A percentile compares a stretch with the other conserved stretches of the same genome.
Evolutionary conservation across 768 basidiomycete genomes (phyloP).

Genomic region (Glaciozyma antarctica): DNA sequence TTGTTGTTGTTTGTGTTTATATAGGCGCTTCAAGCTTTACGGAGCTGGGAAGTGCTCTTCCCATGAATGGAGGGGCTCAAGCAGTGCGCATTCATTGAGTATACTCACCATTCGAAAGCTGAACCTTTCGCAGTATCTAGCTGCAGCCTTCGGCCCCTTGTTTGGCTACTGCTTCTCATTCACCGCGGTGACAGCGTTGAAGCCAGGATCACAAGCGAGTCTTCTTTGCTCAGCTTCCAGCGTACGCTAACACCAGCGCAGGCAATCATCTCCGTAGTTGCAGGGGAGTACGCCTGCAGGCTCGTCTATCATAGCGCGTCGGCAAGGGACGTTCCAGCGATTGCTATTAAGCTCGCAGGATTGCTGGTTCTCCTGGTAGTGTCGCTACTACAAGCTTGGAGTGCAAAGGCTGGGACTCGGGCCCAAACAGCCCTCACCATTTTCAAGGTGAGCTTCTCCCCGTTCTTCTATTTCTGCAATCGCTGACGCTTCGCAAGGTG

Average conservation of each 20-base stretch:
- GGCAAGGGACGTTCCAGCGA: slow-evolving; percentile 57
- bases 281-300: slow-evolving; percentile 57
- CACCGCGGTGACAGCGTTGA: slow-evolving; percentile 84
- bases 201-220: slow-evolving; percentile 25
- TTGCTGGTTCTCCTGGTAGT: slow-evolving; percentile 60
- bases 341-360: slow-evolving; percentile 85
- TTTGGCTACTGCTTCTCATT: slow-evolving; percentile 83
- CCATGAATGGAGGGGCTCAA: slow-evolving; percentile 50
- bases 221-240: slow-evolving; percentile 9
- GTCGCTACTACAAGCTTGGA: slow-evolving; percentile 65
- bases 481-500: slow-evolving; percentile 23
- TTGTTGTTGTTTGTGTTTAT: slow-evolving; percentile 26
- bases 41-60: slow-evolving; percentile 63
- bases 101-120: neutral
- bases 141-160: slow-evolving; percentile 30
- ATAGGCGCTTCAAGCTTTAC: slow-evolving; percentile 19
- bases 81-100: slow-evolving; percentile 61
- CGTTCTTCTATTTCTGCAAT: slow-evolving; percentile 5
- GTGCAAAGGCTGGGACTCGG: slow-evolving; percentile 65
- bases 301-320: slow-evolving; percentile 68
- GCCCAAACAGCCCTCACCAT: slow-evolving; percentile 78
- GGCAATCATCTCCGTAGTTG: slow-evolving; percentile 6
- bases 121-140: slow-evolving; percentile 31
- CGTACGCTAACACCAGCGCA: neutral
- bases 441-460: slow-evolving; percentile 61